A percentile compares a stretch with the other conserved stretches of the same genome.
Conservation (phyloP, 495 filamentous ascomycete species). For the Xylona heveae region DNA sequence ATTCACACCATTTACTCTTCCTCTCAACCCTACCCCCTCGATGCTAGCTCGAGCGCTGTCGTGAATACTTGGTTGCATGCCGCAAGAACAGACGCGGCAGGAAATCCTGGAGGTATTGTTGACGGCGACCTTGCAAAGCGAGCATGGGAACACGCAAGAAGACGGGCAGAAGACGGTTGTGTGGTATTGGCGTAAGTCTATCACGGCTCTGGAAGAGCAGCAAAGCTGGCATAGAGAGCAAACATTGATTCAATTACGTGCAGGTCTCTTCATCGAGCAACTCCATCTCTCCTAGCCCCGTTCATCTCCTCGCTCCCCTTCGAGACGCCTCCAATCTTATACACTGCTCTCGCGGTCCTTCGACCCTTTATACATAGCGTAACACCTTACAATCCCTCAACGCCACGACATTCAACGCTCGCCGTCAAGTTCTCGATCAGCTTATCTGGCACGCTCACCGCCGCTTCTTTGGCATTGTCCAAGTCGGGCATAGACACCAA, state of each 20-base stretch:
- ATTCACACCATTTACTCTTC: constrained; percentile 79
- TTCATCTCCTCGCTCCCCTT: constrained; percentile 67
- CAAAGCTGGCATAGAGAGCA: too few relatives aligned
- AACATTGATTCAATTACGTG: constrained; percentile 9
- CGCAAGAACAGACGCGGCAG: constrained; percentile 38
- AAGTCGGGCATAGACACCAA: constrained; percentile 72
- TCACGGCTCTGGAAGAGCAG: constrained; percentile 3
- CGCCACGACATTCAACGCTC: constrained; percentile 61
- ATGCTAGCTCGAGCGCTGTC: constrained; percentile 79
- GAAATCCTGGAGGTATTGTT: constrained; percentile 49
- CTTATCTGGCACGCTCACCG: constrained; percentile 55
- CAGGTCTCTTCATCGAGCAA: constrained; percentile 74
- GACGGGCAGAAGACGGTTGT: constrained; percentile 88
- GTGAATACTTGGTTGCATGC: constrained; percentile 91
- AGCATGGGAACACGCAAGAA: constrained; percentile 92
- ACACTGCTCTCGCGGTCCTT: constrained; percentile 54
- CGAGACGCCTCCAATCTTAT: constrained; percentile 46
- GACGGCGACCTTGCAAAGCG: constrained; percentile 58
- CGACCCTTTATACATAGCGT: constrained; percentile 73
- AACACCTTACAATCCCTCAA: constrained; percentile 73
- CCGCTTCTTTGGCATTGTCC: constrained; percentile 56
- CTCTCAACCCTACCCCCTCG: constrained; percentile 57
- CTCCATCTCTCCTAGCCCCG: constrained; percentile 63
- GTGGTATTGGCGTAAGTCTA: constrained; percentile 59
- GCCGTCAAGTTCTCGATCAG: constrained; percentile 63